phyloP scores from a whole-genome alignment of 2,329 filamentous ascomycete genomes.

The Aspergillus unguis region DNA sequence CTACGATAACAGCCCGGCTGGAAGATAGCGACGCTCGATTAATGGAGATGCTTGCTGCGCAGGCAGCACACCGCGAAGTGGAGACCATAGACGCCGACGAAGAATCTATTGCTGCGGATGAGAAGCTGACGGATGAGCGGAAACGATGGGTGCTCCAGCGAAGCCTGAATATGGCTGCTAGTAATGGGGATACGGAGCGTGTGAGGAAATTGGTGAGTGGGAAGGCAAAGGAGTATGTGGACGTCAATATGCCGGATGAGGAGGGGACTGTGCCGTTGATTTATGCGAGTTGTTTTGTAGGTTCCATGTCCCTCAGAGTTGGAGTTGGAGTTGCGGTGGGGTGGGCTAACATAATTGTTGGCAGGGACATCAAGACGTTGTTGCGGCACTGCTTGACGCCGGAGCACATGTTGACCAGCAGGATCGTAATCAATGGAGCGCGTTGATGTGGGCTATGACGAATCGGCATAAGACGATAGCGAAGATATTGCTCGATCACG shows the following conservation, averaged over 20 bases:
- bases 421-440: slow-evolving; percentile 95
- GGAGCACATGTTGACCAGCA: slow-evolving; percentile 89
- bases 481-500: slow-evolving; percentile 85
- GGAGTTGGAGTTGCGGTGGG: not conserved
- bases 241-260: slow-evolving; percentile 84
- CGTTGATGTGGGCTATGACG: slow-evolving; percentile 99
- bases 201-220: slow-evolving; percentile 73
- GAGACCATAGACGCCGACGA: slow-evolving; percentile 70
- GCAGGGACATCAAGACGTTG: slow-evolving; percentile 83
- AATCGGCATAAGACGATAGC: slow-evolving; percentile 96
- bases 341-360: not conserved
- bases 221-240: slow-evolving; percentile 69
- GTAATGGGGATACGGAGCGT: slow-evolving; percentile 85
- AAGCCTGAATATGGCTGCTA: slow-evolving; percentile 88
- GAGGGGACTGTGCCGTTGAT: slow-evolving; percentile 96
- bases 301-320: slow-evolving; percentile 32
- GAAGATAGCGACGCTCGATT: slow-evolving; percentile 81
- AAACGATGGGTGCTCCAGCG: slow-evolving; percentile 82
- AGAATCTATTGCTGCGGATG: slow-evolving; percentile 71
- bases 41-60: slow-evolving; percentile 93
- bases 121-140: slow-evolving; percentile 69
- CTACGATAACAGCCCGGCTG: slow-evolving; percentile 50
- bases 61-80: slow-evolving; percentile 77
- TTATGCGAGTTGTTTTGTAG: slow-evolving; percentile 94
- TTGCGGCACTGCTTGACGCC: slow-evolving; percentile 75